Evolutionary conservation across 2,329 filamentous ascomycete genomes (phyloP).

Genomic region (Fusarium subtropicale): DNA sequence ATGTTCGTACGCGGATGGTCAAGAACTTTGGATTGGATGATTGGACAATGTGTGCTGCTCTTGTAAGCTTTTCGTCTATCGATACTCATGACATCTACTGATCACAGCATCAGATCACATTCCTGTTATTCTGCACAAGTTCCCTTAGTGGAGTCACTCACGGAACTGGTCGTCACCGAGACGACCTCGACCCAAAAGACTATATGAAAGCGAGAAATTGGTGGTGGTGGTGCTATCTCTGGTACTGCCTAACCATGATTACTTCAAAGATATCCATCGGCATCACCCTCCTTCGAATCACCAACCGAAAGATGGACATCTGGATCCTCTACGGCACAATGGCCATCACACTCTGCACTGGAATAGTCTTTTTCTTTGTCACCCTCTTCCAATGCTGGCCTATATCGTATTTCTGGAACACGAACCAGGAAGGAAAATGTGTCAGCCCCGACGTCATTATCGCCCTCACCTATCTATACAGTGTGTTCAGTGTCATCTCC

Average conservation of each 20-base stretch:
- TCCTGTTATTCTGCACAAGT: conserved; percentile 52
- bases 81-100: no score
- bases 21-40: conserved; percentile 56
- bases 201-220: conserved; percentile 51
- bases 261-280: conserved; percentile 57
- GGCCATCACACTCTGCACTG: conserved; percentile 52
- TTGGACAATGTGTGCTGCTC: conserved; percentile 54
- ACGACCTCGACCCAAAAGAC: conserved; percentile 47
- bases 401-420: conserved; percentile 57
- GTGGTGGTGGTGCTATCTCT: conserved; percentile 56
- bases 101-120: conserved; percentile 48
- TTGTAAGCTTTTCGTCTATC: conserved; percentile 39
- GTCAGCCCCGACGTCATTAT: conserved; percentile 59
- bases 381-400: conserved; percentile 56
- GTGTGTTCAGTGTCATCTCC: conserved; percentile 60
- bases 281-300: conserved; percentile 57
- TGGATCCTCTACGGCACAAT: conserved; percentile 54
- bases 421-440: conserved; percentile 51
- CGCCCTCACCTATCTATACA: conserved; percentile 64
- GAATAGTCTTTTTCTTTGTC: conserved; percentile 57
- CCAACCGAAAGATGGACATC: conserved; percentile 50
- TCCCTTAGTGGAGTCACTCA: conserved; percentile 53
- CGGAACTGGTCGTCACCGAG: conserved; percentile 56
- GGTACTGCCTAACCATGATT: conserved; percentile 53
- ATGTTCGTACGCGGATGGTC: conserved; percentile 51